Evolutionary conservation across 2,329 filamentous ascomycete species (phyloP).

Genomic region (Beauveria medogensis): DNA sequence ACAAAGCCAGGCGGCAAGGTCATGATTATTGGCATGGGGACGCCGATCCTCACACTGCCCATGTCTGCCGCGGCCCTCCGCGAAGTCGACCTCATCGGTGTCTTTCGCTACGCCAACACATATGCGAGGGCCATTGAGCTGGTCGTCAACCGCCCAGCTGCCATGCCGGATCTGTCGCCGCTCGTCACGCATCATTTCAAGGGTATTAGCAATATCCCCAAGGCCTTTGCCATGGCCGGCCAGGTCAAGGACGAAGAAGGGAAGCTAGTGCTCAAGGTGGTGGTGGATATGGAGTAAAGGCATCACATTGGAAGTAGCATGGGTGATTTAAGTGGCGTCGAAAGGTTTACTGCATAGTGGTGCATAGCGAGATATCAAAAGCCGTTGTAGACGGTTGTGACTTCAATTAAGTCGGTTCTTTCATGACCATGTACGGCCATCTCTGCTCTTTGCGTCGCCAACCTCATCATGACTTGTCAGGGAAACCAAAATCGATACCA

Average conservation of each 20-base stretch:
- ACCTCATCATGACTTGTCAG: slow-evolving; percentile 46
- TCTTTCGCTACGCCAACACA: slow-evolving; percentile 68
- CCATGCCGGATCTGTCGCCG: slow-evolving; percentile 56
- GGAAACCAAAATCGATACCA: slow-evolving; percentile 61
- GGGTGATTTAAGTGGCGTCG: background rate
- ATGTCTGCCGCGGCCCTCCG: slow-evolving; percentile 60
- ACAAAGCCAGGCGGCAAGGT: slow-evolving; percentile 61
- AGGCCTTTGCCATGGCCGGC: slow-evolving; percentile 66
- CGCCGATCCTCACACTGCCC: slow-evolving; percentile 60
- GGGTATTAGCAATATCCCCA: slow-evolving; percentile 53
- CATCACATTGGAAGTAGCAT: background rate
- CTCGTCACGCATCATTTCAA: slow-evolving; percentile 64
- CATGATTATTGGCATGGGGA: slow-evolving; percentile 66
- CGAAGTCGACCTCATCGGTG: slow-evolving; percentile 63
- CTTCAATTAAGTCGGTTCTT: background rate
- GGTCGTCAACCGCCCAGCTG: slow-evolving; percentile 37
- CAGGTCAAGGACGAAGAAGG: slow-evolving; percentile 62
- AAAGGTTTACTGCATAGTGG: background rate
- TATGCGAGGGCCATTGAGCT: slow-evolving; percentile 51
- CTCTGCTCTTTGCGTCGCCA: background rate
- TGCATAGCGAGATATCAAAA: slow-evolving; percentile 6
- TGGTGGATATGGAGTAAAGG: slow-evolving; percentile 39
- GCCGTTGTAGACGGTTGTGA: background rate
- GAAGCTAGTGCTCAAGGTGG: slow-evolving; percentile 66
- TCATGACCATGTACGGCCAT: background rate